Percentiles rank a stretch among this genome's conserved stretches.
These are phyloP conservation scores for Fraxinus angustifolia DNA, from an alignment of 305 asterid genomes.

Conservation along the genomic window DNA sequence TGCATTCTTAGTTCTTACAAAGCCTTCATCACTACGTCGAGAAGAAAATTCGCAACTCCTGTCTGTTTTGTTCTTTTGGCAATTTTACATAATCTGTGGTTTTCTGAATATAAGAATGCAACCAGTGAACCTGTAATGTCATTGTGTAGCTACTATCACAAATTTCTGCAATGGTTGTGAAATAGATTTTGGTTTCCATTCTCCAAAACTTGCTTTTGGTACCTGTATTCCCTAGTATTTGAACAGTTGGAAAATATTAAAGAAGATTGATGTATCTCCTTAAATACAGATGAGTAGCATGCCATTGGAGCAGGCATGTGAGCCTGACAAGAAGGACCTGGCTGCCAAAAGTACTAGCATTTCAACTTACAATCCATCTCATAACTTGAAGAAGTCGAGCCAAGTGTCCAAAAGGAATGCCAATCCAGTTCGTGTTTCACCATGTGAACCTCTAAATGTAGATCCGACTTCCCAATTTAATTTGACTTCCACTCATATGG, in stretches of 20 bases:
- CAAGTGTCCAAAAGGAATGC: conserved; percentile 20
- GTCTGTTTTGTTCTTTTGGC: neutral
- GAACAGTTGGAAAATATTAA: neutral
- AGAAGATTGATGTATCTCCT: neutral
- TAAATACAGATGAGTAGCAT: conserved; percentile 44
- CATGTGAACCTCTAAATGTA: conserved; percentile 23
- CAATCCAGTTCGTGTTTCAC: conserved; percentile 28
- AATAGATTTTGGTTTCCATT: neutral
- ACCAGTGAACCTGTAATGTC: neutral
- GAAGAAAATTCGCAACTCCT: neutral
- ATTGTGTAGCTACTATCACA: neutral
- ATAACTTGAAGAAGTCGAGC: conserved; percentile 26
- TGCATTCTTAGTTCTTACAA: neutral
- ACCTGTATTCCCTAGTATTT: neutral
- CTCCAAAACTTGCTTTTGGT: conserved; percentile 15
- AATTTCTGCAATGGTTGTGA: neutral
- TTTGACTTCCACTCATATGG: conserved; percentile 19
- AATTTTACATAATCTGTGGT: neutral
- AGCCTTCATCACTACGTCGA: neutral
- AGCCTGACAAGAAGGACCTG: conserved; percentile 26
- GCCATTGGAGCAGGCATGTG: conserved; percentile 29
- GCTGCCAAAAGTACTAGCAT: conserved; percentile 21
- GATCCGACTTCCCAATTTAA: conserved; percentile 20
- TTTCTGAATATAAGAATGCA: neutral
- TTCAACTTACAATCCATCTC: conserved; percentile 23